These are phyloP conservation scores for Picea sitchensis DNA, from an alignment of 75 land plant genomes.

Conservation along the genomic window DNA sequence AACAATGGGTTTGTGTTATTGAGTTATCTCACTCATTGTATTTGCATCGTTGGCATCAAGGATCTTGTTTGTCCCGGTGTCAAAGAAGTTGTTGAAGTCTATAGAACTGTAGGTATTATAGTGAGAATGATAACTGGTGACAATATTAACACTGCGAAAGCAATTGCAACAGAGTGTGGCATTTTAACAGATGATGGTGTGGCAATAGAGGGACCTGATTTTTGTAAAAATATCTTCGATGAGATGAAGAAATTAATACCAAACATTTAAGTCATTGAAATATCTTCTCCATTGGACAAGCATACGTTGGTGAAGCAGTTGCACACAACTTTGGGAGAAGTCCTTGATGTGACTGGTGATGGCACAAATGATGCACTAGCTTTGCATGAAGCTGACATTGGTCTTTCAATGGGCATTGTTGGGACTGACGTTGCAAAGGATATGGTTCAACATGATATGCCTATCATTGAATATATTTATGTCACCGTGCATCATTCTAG, in stretches of 20 bases:
- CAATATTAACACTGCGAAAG: slow-evolving; percentile 66
- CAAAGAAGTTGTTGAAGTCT: slow-evolving; percentile 28
- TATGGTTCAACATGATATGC: too few species aligned
- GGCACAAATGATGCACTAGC: slow-evolving; percentile 59
- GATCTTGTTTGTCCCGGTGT: slow-evolving; percentile 57
- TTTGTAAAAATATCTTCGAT: slow-evolving; percentile 20
- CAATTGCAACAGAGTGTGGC: slow-evolving; percentile 68
- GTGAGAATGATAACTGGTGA: slow-evolving; percentile 84
- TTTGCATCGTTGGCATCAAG: slow-evolving; percentile 42
- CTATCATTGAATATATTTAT: too few species aligned
- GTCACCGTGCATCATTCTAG: too few species aligned
- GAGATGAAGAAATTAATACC: slow-evolving; percentile 24
- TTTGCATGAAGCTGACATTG: slow-evolving; percentile 50
- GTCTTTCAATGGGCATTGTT: slow-evolving; percentile 35
- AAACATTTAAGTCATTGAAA: slow-evolving; percentile 34
- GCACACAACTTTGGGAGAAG: slow-evolving; percentile 24
- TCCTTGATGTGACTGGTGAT: slow-evolving; percentile 51
- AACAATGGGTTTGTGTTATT: too few species aligned
- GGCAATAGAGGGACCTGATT: slow-evolving; percentile 37
- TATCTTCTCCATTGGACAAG: slow-evolving; percentile 48
- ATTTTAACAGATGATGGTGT: slow-evolving; percentile 23
- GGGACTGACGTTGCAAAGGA: slow-evolving; percentile 14
- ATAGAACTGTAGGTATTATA: slow-evolving; percentile 31
- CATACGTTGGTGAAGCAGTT: slow-evolving; percentile 35
- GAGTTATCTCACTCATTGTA: too few species aligned